Evolutionary conservation across 2,329 filamentous ascomycete species (phyloP), one percentile per base, ranked within the genome.

Genomic region (Colletotrichum truncatum): DNA sequence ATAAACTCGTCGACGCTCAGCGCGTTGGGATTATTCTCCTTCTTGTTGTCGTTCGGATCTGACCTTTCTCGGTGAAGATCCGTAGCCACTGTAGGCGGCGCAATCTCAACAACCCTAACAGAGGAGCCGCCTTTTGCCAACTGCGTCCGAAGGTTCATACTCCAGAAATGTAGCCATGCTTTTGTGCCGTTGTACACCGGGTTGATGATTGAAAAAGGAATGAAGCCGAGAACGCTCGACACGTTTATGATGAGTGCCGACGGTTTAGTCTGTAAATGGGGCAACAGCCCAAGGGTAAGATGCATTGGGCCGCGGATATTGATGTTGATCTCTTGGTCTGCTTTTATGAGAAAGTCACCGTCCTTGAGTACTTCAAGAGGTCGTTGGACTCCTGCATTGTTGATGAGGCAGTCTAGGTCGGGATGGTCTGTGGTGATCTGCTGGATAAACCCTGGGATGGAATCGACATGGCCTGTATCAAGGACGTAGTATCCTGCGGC

Each of bases 121-220:
- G 76, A 77, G 0, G 77, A 78, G 4, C 73, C 74, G 0, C 66
- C 74, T 11, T 75, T 72, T 45, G 74, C 70, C 0, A 88, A 73
- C 70, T 88, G 85, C 1, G 81, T 80, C 5, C 85, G 77, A 23
- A 89, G 69, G 45, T 84, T 85, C 80, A 88, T 82, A 25, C 75
- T 82, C 80, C 82, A 88, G 72, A 83, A 87, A 69, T 88, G 85
- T 38, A 87, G 36, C 82, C 81, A 89, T 0, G 85, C 83, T 69
- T 89, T 89, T 2, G 84, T 87, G 3, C 82, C 86, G 70, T 87
- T 87, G 73, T 89, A 89, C 1, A 87, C 82, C 0, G 85, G 86
- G 68, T 87, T 89, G 67, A 87, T 80, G 61, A 87, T 75, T 3
- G 76, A 80, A 61, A 82, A 81, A 0, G 87, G 86, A 0, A 84